These are phyloP conservation scores for Metschnikowia cerradonensis DNA, from an alignment of 805 yeast species.

Conservation along the genomic window DNA sequence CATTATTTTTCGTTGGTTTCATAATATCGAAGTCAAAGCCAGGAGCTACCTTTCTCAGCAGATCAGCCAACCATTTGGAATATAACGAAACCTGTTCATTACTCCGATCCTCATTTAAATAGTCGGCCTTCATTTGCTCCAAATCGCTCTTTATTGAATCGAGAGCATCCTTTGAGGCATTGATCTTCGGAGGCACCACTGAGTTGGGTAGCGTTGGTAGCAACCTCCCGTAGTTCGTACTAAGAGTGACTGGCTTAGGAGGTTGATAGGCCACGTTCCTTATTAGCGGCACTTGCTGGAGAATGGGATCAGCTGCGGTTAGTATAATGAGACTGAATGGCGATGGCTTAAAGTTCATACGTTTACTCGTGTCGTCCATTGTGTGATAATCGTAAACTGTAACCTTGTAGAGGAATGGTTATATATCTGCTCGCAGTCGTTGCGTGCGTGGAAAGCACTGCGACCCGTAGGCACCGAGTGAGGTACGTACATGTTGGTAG, in stretches of 20 bases:
- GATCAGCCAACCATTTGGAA: constrained; percentile 27
- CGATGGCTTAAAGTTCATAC: constrained; percentile 11
- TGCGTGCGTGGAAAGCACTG: background rate
- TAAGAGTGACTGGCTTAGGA: constrained; percentile 53
- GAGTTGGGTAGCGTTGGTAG: constrained; percentile 31
- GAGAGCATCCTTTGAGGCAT: constrained; percentile 24
- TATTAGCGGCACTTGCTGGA: constrained; percentile 53
- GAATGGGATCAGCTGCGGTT: constrained; percentile 41
- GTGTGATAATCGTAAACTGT: background rate
- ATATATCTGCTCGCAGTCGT: background rate
- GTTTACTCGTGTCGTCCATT: constrained; percentile 21
- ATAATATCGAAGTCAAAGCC: constrained; percentile 34
- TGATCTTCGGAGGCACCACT: constrained; percentile 36
- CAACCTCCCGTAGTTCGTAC: constrained; percentile 42
- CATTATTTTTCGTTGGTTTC: constrained; percentile 19
- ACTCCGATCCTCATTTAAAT: constrained; percentile 6
- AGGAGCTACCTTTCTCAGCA: constrained; percentile 37
- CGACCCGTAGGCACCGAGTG: background rate
- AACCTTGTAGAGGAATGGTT: background rate
- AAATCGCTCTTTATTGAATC: constrained; percentile 26
- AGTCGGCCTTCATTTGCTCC: constrained; percentile 12
- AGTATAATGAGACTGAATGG: constrained; percentile 3
- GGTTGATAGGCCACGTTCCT: constrained; percentile 49
- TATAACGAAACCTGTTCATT: constrained; percentile 17
- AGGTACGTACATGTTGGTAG: background rate